Evolutionary conservation across 345 rosid species (phyloP), one percentile per base, ranked within the genome.

Genomic region (Boechera stricta): DNA sequence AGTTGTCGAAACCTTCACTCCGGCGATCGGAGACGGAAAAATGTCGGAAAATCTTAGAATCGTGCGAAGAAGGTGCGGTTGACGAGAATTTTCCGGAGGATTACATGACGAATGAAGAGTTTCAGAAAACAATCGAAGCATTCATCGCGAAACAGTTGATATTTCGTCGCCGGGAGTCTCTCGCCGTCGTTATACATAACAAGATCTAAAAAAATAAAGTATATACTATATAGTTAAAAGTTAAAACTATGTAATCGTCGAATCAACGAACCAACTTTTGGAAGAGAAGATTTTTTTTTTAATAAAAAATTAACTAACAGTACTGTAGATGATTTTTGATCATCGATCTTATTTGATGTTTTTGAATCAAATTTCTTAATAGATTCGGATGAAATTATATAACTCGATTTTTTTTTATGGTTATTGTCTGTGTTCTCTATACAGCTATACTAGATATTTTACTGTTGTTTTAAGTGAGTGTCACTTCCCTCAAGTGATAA

Each of bases 61-160:
- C 31, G 11, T 54, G 26, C 35, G 62, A 59, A 2, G 60, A 28
- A 74, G 33, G 35, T 64, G 26, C 44, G 2, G 26, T 52, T 10
- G 57, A 52, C 7, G 57, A 52, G 57, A 24, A 24, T 0, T 3
- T 9, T 31, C 80, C 79, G 6, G 86, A 82, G 55, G 86, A 87
- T 16, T 79, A 84, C 44, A 11, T 91, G 87, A 94, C 86, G 39
- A 86, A 80, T 64, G 96, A 90, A 71, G 94, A 94, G 75, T 91
- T 91, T 67, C 87, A 90, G 65, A 79, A 83, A 32, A 82, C 82
- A 61, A 78, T 94, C 38, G 97, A 91, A 55, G 94, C 80, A 5
- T 91, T 90, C 79, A 90, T 94, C 45, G 87, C 89, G 1, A 91
- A 82, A 79, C 87, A 91, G 72, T 83, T 79, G 77, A 81, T 60